Percentiles rank a stretch among this genome's conserved stretches.
These are phyloP conservation scores for Pyrenochaeta sp. DNA, from an alignment of 2,329 filamentous ascomycete species.

Conservation along the genomic window DNA sequence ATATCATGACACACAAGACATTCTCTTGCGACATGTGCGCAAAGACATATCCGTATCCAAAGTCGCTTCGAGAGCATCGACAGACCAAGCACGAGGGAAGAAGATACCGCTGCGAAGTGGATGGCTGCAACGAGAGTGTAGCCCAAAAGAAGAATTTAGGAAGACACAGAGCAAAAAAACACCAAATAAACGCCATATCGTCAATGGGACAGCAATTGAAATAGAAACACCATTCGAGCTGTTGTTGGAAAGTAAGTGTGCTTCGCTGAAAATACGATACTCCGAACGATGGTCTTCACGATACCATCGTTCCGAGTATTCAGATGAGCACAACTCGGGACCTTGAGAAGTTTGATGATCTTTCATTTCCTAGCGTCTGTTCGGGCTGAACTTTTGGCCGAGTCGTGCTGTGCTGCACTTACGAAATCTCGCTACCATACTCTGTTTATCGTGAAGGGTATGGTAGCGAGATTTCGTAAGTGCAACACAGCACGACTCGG, in stretches of 20 bases:
- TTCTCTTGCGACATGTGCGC: slow-evolving; percentile 2
- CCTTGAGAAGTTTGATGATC: too few species aligned
- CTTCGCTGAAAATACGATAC: too few species aligned
- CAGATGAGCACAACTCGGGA: too few species aligned
- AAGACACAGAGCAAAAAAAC: slow-evolving; percentile 12
- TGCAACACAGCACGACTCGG: too few species aligned
- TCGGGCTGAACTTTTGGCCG: too few species aligned
- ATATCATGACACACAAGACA: not conserved
- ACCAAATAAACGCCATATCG: not conserved
- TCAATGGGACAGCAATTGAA: not conserved
- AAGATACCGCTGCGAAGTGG: slow-evolving; percentile 7
- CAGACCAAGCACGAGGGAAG: slow-evolving; percentile 4
- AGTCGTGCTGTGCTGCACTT: too few species aligned
- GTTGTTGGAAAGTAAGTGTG: not conserved
- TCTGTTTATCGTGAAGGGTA: too few species aligned
- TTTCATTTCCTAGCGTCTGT: too few species aligned
- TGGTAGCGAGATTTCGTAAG: too few species aligned
- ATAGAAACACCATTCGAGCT: not conserved
- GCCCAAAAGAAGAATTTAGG: slow-evolving; percentile 16
- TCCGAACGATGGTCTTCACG: too few species aligned
- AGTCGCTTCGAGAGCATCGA: slow-evolving; percentile 11
- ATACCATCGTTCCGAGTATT: too few species aligned
- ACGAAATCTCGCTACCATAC: too few species aligned
- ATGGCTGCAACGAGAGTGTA: slow-evolving; percentile 4
- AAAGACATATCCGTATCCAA: slow-evolving; percentile 5